These are phyloP conservation scores for Vairimorpha necatrix DNA, from an alignment of 371 early-diverging fungal species.

Conservation along the genomic window DNA sequence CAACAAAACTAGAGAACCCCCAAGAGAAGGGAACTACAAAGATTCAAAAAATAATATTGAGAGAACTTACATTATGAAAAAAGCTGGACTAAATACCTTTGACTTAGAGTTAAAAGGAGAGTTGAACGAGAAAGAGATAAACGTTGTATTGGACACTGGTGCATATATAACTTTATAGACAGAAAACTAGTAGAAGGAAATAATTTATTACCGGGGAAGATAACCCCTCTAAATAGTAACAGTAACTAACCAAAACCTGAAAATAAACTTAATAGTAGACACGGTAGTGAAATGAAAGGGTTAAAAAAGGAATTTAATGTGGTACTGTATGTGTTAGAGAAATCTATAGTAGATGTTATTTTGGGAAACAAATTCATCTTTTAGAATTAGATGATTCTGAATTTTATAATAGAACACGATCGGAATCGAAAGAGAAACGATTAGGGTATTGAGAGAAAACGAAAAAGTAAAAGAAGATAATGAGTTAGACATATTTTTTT, in stretches of 20 bases:
- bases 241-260: neutral
- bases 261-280: neutral
- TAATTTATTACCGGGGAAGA: constrained; percentile 10
- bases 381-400: neutral
- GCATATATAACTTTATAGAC: neutral
- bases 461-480: neutral
- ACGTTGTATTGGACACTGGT: neutral
- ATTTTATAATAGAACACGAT: neutral
- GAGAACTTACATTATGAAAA: neutral
- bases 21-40: neutral
- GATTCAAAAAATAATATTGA: neutral
- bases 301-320: neutral
- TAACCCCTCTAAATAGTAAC: neutral
- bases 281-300: neutral
- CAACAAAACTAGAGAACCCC: neutral
- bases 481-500: constrained; percentile 6
- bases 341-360: neutral
- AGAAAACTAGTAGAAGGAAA: neutral
- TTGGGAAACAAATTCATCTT: neutral
- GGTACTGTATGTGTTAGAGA: neutral
- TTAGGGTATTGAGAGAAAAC: neutral
- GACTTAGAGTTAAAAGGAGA: neutral
- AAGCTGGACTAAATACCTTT: neutral
- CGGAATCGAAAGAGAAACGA: neutral
- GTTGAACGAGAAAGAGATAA: neutral